Conservation (phyloP, 2,329 filamentous ascomycete genomes). For the Aureobasidium melanogenum region DNA sequence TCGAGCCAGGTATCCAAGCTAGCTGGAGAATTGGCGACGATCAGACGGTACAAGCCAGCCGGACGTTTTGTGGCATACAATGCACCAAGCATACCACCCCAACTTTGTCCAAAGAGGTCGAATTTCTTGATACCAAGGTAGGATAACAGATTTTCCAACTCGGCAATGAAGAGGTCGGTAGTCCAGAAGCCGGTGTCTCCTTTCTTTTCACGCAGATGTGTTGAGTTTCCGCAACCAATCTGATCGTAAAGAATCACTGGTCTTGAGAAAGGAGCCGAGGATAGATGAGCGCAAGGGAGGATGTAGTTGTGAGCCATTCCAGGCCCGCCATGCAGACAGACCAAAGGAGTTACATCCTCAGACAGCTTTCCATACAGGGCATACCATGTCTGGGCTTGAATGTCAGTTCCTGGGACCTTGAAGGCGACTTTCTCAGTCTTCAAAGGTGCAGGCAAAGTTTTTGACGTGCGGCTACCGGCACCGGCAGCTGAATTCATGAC, state of each 20-base stretch:
- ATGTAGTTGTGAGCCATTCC: constrained; percentile 34
- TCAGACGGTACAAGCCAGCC: constrained; percentile 30
- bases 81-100: constrained; percentile 45
- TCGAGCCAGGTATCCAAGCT: constrained; percentile 24
- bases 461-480: constrained; percentile 17
- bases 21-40: constrained; percentile 25
- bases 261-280: constrained; percentile 25
- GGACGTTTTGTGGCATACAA: constrained; percentile 33
- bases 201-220: constrained; percentile 38
- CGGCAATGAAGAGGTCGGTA: constrained; percentile 37
- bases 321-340: constrained; percentile 39
- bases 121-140: constrained; percentile 34
- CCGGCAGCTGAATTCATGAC: background rate
- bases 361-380: constrained; percentile 29
- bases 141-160: constrained; percentile 41
- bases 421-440: constrained; percentile 26
- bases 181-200: constrained; percentile 42
- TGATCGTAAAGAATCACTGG: constrained; percentile 49
- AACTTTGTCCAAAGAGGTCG: constrained; percentile 42
- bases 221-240: constrained; percentile 42
- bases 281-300: constrained; percentile 30
- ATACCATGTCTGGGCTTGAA: constrained; percentile 33
- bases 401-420: constrained; percentile 24
- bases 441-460: constrained; percentile 19
- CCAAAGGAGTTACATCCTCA: constrained; percentile 22